A percentile compares a stretch with the other conserved stretches of the same genome.
Evolutionary conservation across 169 alveolate genomes (phyloP).

Genomic region (Neospora caninum): DNA sequence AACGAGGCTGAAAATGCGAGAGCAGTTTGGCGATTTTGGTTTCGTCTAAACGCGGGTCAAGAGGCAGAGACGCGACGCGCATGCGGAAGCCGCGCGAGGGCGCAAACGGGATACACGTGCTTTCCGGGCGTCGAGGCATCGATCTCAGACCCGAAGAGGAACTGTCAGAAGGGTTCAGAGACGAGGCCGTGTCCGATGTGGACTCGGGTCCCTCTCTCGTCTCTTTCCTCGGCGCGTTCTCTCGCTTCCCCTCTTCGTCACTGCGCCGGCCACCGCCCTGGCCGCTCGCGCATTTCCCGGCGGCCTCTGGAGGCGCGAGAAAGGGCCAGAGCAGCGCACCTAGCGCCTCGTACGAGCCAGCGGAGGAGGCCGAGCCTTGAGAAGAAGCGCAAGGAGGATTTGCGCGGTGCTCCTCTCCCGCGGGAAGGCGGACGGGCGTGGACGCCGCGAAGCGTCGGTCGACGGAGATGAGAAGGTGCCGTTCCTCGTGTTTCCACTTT

Average conservation of each 20-base stretch:
- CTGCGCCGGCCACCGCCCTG: neutral
- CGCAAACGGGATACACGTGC: neutral
- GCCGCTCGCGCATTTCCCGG: too few species aligned
- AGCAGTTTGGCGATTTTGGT: neutral
- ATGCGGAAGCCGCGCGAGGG: neutral
- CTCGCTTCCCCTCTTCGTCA: neutral
- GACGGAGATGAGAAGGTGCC: neutral
- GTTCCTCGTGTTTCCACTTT: slow-evolving; percentile 36
- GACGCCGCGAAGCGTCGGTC: slow-evolving; percentile 21
- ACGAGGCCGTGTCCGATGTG: neutral
- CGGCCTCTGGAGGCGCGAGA: too few species aligned
- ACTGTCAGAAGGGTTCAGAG: too few species aligned
- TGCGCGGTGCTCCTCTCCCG: neutral
- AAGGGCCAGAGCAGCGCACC: neutral
- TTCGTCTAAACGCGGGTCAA: neutral
- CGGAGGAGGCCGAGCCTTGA: neutral
- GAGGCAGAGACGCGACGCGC: neutral
- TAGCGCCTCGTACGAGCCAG: neutral
- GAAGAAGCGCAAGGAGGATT: neutral
- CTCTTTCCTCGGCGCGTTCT: neutral
- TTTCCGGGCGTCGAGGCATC: too few species aligned
- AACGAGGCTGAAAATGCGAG: neutral
- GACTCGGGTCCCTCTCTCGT: neutral
- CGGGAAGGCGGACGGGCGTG: too few species aligned
- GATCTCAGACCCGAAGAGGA: too few species aligned